phyloP scores from a whole-genome alignment of 2,329 filamentous ascomycete species.

The Aspergillus pseudonomiae region DNA sequence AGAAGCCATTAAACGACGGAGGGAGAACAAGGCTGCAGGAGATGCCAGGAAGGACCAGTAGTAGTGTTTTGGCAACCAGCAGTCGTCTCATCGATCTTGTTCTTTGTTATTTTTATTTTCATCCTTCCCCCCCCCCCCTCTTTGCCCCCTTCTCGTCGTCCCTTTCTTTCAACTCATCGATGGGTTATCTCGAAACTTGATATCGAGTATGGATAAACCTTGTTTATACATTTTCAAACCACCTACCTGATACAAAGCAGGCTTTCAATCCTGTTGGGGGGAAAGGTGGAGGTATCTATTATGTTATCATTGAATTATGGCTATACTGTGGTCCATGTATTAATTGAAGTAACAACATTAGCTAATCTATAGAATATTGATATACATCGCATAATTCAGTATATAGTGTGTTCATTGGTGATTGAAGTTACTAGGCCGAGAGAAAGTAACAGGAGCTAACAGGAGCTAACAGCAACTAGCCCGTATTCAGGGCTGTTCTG shows the following conservation, averaged over 20 bases:
- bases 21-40: slow-evolving; percentile 56
- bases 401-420: not conserved
- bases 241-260: not conserved
- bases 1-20: slow-evolving; percentile 80
- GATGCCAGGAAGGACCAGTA: slow-evolving; percentile 32
- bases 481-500: too few species aligned
- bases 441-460: too few species aligned
- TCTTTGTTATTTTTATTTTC: not conserved
- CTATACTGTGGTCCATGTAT: not conserved
- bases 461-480: too few species aligned
- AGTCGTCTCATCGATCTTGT: not conserved
- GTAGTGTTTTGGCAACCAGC: not conserved
- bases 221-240: not conserved
- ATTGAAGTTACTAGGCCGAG: too few species aligned
- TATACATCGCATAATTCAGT: not conserved
- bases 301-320: not conserved
- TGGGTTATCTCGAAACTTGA: not conserved
- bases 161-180: not conserved
- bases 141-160: not conserved
- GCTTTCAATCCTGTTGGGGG: not conserved
- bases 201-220: not conserved
- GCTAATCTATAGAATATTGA: not conserved
- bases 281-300: not conserved
- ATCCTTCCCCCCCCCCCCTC: too few species aligned
- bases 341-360: not conserved